Conservation (phyloP, 176 grass and related monocot genomes). For the Avena eriantha region DNA sequence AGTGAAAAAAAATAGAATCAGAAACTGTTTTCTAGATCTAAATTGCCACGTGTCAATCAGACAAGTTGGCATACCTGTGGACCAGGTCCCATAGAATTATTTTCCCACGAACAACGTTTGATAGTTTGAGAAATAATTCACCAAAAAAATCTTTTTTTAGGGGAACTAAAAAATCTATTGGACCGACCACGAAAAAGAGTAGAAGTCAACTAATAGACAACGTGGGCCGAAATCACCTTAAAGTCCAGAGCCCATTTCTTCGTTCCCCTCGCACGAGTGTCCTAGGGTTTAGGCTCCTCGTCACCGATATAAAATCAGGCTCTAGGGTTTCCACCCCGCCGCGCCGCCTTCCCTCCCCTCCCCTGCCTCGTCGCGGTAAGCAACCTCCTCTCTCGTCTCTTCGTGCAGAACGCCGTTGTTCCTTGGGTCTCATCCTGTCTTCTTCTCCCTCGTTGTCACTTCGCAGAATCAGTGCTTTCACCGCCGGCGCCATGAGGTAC, state of each 20-base stretch:
- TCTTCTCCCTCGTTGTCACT: not conserved
- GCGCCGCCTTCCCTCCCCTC: constrained; percentile 12
- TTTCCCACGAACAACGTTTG: too few relatives aligned
- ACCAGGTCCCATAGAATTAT: too few relatives aligned
- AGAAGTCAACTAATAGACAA: not conserved
- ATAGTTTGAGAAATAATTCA: too few relatives aligned
- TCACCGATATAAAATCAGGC: not conserved
- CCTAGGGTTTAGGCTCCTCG: constrained; percentile 10
- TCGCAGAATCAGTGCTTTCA: constrained; percentile 13
- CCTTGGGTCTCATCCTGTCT: not conserved
- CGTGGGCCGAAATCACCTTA: not conserved
- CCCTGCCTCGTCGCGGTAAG: constrained; percentile 32
- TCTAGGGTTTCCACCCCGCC: constrained; percentile 31
- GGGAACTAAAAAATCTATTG: too few relatives aligned
- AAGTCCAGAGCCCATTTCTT: not conserved
- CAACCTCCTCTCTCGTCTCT: not conserved
- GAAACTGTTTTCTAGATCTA: too few relatives aligned
- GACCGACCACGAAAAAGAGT: too few relatives aligned
- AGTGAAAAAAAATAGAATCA: too few relatives aligned
- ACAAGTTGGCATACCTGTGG: too few relatives aligned
- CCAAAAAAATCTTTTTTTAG: too few relatives aligned
- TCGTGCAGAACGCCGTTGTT: not conserved
- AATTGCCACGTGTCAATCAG: too few relatives aligned
- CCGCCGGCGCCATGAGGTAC: constrained; percentile 50
- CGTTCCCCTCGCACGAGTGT: not conserved